Percentiles rank a stretch among this genome's conserved stretches.
phyloP scores from a whole-genome alignment of 75 land plant genomes.

The Azolla pinnata region DNA sequence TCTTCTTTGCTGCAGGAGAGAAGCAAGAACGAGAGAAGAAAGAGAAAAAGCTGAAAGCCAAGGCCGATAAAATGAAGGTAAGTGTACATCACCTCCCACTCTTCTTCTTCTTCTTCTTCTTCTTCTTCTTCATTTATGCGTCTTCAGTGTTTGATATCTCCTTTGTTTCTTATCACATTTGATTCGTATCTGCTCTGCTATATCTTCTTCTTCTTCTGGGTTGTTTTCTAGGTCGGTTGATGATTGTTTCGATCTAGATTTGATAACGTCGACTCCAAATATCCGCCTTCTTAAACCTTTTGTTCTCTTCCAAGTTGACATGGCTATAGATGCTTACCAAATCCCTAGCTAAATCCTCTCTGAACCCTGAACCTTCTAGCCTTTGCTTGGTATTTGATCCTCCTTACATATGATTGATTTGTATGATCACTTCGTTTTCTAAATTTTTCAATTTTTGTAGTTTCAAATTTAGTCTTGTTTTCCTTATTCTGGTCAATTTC shows the following conservation, averaged over 20 bases:
- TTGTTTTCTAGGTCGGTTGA: no score
- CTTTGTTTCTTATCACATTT: neutral
- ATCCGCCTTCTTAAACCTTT: neutral
- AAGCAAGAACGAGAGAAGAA: conserved; percentile 59
- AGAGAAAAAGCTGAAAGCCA: conserved; percentile 48
- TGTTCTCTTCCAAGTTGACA: neutral
- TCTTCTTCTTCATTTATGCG: neutral
- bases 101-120: neutral
- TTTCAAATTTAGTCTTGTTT: no score
- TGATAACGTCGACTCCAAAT: neutral
- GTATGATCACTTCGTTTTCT: no score
- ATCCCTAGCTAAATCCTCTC: no score
- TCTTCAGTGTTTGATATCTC: neutral
- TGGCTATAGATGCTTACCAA: no score
- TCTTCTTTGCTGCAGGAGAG: conserved; percentile 35
- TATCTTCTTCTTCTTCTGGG: no score
- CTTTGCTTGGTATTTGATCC: no score
- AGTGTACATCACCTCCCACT: neutral
- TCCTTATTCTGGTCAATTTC: no score
- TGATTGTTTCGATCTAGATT: no score
- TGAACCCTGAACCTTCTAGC: no score
- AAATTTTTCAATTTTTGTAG: no score
- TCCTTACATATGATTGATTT: no score
- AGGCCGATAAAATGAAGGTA: conserved; percentile 70
- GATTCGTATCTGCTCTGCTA: neutral